phyloP scores from a whole-genome alignment of 2,329 filamentous ascomycete genomes.

The Colletotrichum sp. region DNA sequence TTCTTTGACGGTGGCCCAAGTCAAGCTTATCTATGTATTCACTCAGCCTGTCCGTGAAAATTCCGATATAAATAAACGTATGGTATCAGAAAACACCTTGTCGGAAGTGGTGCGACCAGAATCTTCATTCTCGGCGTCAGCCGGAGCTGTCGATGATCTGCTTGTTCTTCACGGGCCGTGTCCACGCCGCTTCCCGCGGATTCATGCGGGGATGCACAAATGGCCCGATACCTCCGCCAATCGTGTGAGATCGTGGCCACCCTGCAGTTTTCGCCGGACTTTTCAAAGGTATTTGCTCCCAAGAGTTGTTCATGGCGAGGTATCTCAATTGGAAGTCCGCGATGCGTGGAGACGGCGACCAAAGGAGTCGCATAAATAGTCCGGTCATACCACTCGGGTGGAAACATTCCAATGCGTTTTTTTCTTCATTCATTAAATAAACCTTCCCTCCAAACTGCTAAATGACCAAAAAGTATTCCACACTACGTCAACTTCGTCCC shows the following conservation, averaged over 20 bases:
- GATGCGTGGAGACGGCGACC: accelerated
- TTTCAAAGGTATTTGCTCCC: accelerated
- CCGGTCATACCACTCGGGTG: neutral
- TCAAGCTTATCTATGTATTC: accelerated
- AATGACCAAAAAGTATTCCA: accelerated
- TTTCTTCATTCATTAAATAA: accelerated
- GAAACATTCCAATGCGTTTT: neutral
- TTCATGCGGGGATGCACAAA: neutral
- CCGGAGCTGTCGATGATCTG: neutral
- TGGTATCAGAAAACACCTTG: neutral
- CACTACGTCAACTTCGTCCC: neutral
- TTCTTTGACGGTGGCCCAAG: neutral
- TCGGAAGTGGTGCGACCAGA: neutral
- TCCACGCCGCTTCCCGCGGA: neutral
- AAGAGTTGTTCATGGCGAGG: neutral
- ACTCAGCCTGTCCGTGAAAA: accelerated
- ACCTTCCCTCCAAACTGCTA: accelerated
- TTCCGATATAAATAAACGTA: too few relatives aligned
- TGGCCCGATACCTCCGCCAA: neutral
- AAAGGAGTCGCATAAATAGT: neutral
- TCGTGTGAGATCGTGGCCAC: neutral
- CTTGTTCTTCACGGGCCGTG: neutral
- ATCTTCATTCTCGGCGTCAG: neutral
- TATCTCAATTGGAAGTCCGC: neutral
- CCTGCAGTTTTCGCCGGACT: neutral